These are phyloP conservation scores for Saccharomyces hybrid DNA, from an alignment of 1,139 yeast genomes.

Conservation along the genomic window DNA sequence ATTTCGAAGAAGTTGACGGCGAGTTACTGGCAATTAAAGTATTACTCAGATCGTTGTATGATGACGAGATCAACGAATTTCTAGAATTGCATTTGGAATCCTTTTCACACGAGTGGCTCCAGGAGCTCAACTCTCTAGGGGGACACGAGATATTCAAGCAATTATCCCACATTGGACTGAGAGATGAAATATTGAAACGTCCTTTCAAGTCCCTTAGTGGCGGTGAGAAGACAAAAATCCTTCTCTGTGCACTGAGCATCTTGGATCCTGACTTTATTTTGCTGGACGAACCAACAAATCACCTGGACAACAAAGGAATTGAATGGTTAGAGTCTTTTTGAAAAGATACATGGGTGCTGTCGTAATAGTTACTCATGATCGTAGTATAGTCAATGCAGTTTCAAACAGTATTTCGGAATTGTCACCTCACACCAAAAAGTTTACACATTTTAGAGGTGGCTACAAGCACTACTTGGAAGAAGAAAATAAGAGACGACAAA, in stretches of 20 bases:
- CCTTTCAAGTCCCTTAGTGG: conserved; percentile 13
- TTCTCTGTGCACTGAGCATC: conserved; percentile 13
- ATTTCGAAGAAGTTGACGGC: conserved; percentile 14
- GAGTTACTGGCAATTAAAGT: conserved; percentile 9
- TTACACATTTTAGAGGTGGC: conserved; percentile 13
- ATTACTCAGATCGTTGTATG: conserved; percentile 10
- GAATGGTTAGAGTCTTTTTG: conserved; percentile 14
- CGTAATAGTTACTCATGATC: conserved; percentile 13
- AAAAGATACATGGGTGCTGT: conserved; percentile 10
- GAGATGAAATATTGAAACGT: conserved; percentile 9
- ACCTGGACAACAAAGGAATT: conserved; percentile 12
- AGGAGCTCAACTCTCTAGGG: conserved; percentile 12
- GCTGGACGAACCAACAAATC: conserved; percentile 15
- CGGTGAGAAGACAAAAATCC: conserved; percentile 14
- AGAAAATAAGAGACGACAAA: conserved; percentile 10
- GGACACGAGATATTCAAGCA: conserved; percentile 14
- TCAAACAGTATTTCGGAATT: conserved; percentile 11
- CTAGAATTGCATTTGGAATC: conserved; percentile 7
- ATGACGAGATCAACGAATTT: conserved; percentile 9
- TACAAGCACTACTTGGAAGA: conserved; percentile 14
- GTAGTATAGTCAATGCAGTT: conserved; percentile 12
- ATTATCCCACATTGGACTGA: conserved; percentile 10
- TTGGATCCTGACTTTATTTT: conserved; percentile 13
- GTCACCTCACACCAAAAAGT: conserved; percentile 13
- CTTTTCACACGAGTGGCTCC: conserved; percentile 12